Evolutionary conservation across 2,329 filamentous ascomycete species (phyloP).

Genomic region (Sarocladium oryzae): DNA sequence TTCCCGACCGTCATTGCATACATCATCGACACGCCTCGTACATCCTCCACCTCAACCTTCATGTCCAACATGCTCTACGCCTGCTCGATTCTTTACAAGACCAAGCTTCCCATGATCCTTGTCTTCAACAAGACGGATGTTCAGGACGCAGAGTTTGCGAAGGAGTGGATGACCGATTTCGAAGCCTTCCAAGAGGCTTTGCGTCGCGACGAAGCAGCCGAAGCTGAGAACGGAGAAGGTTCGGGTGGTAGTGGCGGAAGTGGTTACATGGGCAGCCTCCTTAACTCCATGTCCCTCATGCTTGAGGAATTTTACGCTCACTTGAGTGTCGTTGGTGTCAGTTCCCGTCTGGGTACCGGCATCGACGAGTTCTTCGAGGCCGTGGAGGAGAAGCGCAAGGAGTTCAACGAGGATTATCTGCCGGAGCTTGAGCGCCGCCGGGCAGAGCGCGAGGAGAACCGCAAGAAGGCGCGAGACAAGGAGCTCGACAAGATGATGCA

Average conservation of each 20-base stretch:
- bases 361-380: conserved; percentile 91
- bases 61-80: conserved; percentile 99
- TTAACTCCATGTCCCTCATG: conserved; percentile 98
- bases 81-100: conserved; percentile 98
- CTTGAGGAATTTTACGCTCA: conserved; percentile 97
- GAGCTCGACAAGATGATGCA: conserved; percentile 92
- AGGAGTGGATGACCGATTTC: conserved; percentile 99
- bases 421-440: conserved; percentile 80
- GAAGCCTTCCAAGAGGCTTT: conserved; percentile 89
- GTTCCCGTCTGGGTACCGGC: conserved; percentile 84
- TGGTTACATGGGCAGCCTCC: conserved; percentile 90
- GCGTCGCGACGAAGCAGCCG: conserved; percentile 72
- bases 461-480: conserved; percentile 64
- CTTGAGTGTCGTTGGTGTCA: conserved; percentile 86
- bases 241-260: conserved; percentile 60
- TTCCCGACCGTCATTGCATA: conserved; percentile 98
- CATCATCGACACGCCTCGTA: conserved; percentile 93
- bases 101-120: conserved; percentile 94
- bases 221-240: conserved; percentile 66
- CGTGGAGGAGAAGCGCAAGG: conserved; percentile 76
- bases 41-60: conserved; percentile 88
- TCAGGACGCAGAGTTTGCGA: conserved; percentile 82
- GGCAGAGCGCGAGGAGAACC: conserved; percentile 68
- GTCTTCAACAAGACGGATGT: conserved; percentile 99
- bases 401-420: conserved; percentile 86